A percentile compares a stretch with the other conserved stretches of the same genome.
Conservation (phyloP, 306 rosid genomes). For the Spatholobus suberectus region DNA sequence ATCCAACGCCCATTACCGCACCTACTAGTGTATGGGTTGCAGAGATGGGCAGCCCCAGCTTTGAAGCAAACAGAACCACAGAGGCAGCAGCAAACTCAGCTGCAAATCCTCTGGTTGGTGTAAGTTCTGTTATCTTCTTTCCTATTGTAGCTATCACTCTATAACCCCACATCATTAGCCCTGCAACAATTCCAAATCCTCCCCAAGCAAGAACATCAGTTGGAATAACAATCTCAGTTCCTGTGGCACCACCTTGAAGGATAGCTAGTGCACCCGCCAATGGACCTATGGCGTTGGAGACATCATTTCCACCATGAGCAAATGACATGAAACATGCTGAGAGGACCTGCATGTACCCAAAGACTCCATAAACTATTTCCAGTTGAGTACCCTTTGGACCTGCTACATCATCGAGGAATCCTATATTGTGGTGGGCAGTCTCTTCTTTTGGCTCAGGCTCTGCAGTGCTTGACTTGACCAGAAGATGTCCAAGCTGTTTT, state of each 20-base stretch:
- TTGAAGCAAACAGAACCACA: constrained; percentile 89
- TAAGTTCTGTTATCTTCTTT: constrained; percentile 92
- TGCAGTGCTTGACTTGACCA: constrained; percentile 54
- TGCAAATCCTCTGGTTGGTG: constrained; percentile 98
- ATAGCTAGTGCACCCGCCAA: constrained; percentile 91
- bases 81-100: constrained; percentile 99
- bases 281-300: constrained; percentile 95
- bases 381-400: constrained; percentile 92
- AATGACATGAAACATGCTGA: constrained; percentile 99
- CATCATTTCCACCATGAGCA: constrained; percentile 99
- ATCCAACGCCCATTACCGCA: constrained; percentile 99
- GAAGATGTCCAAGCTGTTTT: constrained; percentile 92
- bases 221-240: constrained; percentile 80
- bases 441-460: constrained; percentile 53
- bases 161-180: constrained; percentile 94
- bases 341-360: constrained; percentile 95
- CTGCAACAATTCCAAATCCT: constrained; percentile 97
- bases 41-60: constrained; percentile 84
- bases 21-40: constrained; percentile 96
- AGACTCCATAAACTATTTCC: constrained; percentile 93
- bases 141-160: constrained; percentile 97
- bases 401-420: constrained; percentile 81
- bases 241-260: constrained; percentile 70
- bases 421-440: constrained; percentile 52
- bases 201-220: constrained; percentile 99